Evolutionary conservation across 2,329 filamentous ascomycete species (phyloP), one percentile per base, ranked within the genome.

Genomic region (Alternaria sp.): DNA sequence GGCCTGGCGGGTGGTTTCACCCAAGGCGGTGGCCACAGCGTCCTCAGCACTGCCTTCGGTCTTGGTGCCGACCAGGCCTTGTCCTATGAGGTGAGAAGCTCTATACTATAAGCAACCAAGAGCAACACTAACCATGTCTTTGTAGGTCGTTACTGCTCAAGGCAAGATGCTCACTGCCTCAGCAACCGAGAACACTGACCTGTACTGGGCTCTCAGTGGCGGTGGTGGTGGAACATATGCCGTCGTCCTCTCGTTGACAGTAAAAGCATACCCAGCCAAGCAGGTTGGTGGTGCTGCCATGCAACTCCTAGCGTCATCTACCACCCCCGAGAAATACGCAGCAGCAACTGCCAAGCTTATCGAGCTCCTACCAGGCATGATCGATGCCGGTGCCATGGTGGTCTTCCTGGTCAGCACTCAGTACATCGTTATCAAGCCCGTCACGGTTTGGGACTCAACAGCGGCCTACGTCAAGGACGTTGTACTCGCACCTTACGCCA

Each of bases 141-240:
- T 59, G 32, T 68, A 70, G 38, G 75, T 78, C 7, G 69, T 78
- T 8, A 77, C 73, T 4, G 69, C 74, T 43, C 63, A 71, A 14
- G 77, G 77, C 14, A 53, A 65, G 16, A 47, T 70, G 5, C 51
- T 75, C n/a, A 73, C 59, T 22, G 75, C 75, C 3, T 69, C 75
- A 5, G 51, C 69, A 14, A 67, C 64, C 5, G 36, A 72, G 24
- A 74, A 78, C 56, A 26, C 65, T 3, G 76, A 79, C 41, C 69
- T 78, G 2, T 79, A 76, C 65, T 79, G 76, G 77, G 77, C 77
- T 8, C 61, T 79, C 3, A 66, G 61, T 16, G 77, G 75, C 28
- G 75, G 76, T 2, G 71, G 70, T 3, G 73, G 72, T 16, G 70
- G 73, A 16, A 74, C 71, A 0, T 78, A 70, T 52, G 77, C 65